Conservation (phyloP, 441 rosid species). For the Geranium incanum region DNA sequence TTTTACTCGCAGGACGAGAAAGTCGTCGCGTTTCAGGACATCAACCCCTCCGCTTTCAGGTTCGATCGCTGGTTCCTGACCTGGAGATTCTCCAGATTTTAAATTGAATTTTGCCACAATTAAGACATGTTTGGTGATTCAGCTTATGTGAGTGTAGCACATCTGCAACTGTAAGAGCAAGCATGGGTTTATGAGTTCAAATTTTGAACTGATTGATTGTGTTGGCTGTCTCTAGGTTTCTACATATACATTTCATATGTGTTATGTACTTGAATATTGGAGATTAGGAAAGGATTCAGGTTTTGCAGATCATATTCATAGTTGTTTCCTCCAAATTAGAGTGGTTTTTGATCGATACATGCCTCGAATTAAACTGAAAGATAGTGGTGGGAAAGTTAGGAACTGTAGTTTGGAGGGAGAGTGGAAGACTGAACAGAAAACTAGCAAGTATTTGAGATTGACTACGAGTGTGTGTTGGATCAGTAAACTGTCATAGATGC, state of each 20-base stretch:
- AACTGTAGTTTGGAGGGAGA: neutral
- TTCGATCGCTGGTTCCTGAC: constrained; percentile 18
- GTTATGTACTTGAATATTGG: neutral
- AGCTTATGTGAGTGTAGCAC: neutral
- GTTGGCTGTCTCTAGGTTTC: neutral
- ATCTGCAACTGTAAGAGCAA: neutral
- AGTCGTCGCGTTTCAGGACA: constrained; percentile 78
- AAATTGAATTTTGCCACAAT: neutral
- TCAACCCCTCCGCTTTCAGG: constrained; percentile 85
- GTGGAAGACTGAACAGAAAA: neutral
- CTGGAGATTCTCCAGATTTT: neutral
- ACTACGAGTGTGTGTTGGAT: neutral
- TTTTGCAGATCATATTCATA: neutral
- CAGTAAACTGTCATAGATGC: neutral
- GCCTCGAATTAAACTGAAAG: neutral
- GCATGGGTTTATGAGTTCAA: neutral
- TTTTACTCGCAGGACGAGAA: constrained; percentile 53
- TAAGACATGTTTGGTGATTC: neutral
- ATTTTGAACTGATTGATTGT: neutral
- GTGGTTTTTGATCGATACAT: neutral
- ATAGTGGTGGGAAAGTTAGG: neutral
- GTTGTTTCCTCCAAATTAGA: neutral
- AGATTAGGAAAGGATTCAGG: neutral
- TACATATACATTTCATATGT: neutral
- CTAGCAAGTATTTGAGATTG: neutral